Percentiles rank a stretch among this genome's conserved stretches.
Conservation (phyloP, 2,329 filamentous ascomycete genomes). For the Gnomoniopsis smithogilvyi region DNA sequence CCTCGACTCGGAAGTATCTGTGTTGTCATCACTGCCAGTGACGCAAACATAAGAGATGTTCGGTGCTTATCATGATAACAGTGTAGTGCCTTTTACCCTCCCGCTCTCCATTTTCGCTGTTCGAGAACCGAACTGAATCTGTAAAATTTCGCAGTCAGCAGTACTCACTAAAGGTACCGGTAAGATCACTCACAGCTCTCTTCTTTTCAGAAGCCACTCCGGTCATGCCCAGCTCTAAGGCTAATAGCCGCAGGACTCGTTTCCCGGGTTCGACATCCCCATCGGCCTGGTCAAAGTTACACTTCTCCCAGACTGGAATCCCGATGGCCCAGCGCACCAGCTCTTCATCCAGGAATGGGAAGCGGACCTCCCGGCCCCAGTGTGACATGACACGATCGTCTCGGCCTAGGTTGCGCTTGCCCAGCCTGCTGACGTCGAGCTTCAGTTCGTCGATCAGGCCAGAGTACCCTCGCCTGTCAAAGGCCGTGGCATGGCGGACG, state of each 20-base stretch:
- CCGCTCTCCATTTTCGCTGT: slow-evolving; percentile 80
- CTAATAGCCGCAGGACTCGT: slow-evolving; percentile 73
- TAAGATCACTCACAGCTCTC: slow-evolving; percentile 62
- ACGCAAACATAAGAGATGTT: slow-evolving; percentile 8
- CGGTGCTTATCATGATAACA: slow-evolving; percentile 46
- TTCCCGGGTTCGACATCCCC: slow-evolving; percentile 71
- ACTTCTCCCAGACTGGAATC: slow-evolving; percentile 78
- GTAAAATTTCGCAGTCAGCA: slow-evolving; percentile 6
- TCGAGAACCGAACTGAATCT: slow-evolving; percentile 80
- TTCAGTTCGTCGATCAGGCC: slow-evolving; percentile 79
- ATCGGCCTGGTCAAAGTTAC: slow-evolving; percentile 66
- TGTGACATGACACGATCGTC: slow-evolving; percentile 89
- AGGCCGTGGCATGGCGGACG: slow-evolving; percentile 76
- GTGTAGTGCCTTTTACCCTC: slow-evolving; percentile 65
- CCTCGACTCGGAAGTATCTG: slow-evolving; percentile 73
- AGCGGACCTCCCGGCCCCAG: slow-evolving; percentile 85
- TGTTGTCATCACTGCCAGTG: slow-evolving; percentile 62
- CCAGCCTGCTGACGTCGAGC: slow-evolving; percentile 80
- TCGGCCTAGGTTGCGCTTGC: slow-evolving; percentile 89
- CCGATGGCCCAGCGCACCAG: slow-evolving; percentile 78
- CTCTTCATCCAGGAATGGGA: slow-evolving; percentile 85
- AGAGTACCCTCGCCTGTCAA: slow-evolving; percentile 61
- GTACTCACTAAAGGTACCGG: not conserved
- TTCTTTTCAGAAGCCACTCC: slow-evolving; percentile 85
- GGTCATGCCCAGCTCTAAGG: slow-evolving; percentile 68